Base-by-base conservation (phyloP, 345 rosid species). In the Salix dunnii region DNA sequence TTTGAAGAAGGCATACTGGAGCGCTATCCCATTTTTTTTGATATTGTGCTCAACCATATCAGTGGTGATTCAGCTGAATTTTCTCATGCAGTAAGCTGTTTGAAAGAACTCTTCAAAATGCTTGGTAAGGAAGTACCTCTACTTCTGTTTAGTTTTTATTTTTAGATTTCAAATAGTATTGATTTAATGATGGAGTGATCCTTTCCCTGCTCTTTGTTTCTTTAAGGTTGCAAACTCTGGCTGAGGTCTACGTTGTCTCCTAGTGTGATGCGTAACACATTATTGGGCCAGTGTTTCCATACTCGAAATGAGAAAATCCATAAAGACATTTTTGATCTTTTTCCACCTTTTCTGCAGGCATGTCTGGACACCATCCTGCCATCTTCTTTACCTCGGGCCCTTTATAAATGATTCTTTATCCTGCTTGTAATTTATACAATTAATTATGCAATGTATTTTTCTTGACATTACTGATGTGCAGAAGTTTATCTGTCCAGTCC, bases 281-380 rank as follows among this genome's bases (percentile, higher is more conserved):
- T 96, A 73, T 74, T 96, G 87, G 98, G 99, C 81, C 99, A 96
- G 73, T 96, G 98, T 92, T 96, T 96, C 84, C 99, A 96, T 77
- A 91, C 97, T 65, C 87, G 84, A 83, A 86, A 80, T 74, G 99
- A 96, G 89, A 93, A 93, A 86, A 91, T 87, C 73, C 99, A 96
- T 83, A 93, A 90, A 88, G 99, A 90, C 78, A 96, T 96, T 81
- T 92, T 96, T 85, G 99, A 96, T 82, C 96, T 93, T 77, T 92
- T 96, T 82, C 93, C 78, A 83, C 99, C 98, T 35, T 85, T 93
- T 76, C 80, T 96, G 78, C 97, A 96, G 99, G 99, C 86, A 89
- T 75, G 89, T 81, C 73, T 73, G 61, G 79, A 53, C 77, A 33
- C 72, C 68, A 65, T 70, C 75, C n/a, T 60, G 49, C 71, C 38